Conservation (phyloP, 2,329 filamentous ascomycete genomes). For the Trichoderma polysporum region DNA sequence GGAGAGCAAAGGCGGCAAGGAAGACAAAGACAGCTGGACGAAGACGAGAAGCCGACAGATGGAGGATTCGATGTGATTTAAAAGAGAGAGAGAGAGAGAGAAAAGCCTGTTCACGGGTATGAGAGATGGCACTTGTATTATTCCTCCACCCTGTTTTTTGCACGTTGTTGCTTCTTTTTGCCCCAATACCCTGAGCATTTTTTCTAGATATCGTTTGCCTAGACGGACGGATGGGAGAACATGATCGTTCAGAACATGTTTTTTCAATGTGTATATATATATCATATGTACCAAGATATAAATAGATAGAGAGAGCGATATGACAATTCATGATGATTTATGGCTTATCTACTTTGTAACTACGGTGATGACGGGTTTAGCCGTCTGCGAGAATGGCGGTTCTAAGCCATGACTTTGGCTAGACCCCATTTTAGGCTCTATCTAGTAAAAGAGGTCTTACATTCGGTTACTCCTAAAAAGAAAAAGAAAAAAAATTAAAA, state of each 20-base stretch:
- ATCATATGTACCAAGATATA: background rate
- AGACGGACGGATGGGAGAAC: background rate
- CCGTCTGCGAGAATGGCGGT: background rate
- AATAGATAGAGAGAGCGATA: background rate
- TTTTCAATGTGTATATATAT: background rate
- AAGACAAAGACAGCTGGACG: slow-evolving; percentile 64
- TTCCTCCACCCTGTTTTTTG: background rate
- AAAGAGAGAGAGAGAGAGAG: background rate
- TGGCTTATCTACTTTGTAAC: background rate
- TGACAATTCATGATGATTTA: background rate
- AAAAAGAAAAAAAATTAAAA: no score
- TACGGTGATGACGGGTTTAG: background rate
- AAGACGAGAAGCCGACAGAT: slow-evolving; percentile 66
- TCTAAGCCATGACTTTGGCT: no score
- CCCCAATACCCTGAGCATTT: slow-evolving; percentile 3
- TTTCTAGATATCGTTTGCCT: background rate
- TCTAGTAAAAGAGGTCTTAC: no score
- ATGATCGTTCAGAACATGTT: background rate
- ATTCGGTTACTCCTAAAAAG: no score
- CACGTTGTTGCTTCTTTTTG: background rate
- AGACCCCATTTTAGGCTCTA: background rate
- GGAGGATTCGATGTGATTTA: slow-evolving; percentile 61
- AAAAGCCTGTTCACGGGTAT: background rate
- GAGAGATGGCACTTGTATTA: background rate
- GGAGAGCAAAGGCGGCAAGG: slow-evolving; percentile 62